Base-by-base conservation (phyloP, 176 grass and related monocot species). In the Raddia guianensis region DNA sequence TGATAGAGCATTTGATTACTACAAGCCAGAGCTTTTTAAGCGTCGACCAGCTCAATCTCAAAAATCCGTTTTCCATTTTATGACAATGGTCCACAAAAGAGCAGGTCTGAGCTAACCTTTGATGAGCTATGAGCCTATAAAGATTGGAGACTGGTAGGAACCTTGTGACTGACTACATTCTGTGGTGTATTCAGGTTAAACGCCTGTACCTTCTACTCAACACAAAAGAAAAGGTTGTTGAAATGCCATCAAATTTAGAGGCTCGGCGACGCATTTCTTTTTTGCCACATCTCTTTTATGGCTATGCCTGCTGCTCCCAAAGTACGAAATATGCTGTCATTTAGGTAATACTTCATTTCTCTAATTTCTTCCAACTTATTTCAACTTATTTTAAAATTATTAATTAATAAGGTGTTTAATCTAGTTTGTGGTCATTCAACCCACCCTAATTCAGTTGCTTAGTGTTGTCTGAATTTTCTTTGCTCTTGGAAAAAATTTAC, bases 261-360 rank as follows among this genome's bases (percentile, higher is more conserved):
- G 95, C 95, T 78, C 77, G 73, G 70, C 83, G 90, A 53, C 85
- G 95, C 43, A 94, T 98, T 84, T 92, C 91, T 70, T 98, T 94
- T 92, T 98, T 60, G 89, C 95, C 20, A 98, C 92, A 55, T 98
- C 91, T 84, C 83, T 98, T 52, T 98, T 78, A 98, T 98, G 95
- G 88, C 90, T 89, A 94, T 98, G 90, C 95, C 95, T 42, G 49
- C 68, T 83, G 92, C 95, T 83, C 95, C 95, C 53, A 92, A 83
- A 84, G 95, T 98, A 68, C 77, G 83, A 61, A 98, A 72, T 75
- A 98, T 98, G 95, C 68, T 98, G 64, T 98, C 95, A 47, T 98
- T 98, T 73, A 98, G 95, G 95, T 98, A 92, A 80, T 73, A 51
- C 10, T 67, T 72, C 40, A 3, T 46, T 84, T 47, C 75, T 21